These are phyloP conservation scores for Wickerhamomyces chambardii DNA, from an alignment of 805 yeast species.

Conservation along the genomic window DNA sequence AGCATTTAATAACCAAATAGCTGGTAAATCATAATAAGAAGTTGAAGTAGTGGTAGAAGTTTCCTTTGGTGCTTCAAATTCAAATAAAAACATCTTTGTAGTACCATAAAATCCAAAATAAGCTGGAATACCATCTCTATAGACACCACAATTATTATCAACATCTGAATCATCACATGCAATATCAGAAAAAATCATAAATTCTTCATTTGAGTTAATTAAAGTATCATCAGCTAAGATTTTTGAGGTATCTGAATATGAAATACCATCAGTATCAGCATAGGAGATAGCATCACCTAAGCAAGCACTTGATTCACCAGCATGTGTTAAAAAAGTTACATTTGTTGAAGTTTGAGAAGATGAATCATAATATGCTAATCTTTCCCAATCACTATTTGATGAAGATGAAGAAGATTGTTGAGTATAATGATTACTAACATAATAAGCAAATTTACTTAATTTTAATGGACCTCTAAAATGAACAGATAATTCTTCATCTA, in stretches of 20 bases:
- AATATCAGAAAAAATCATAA: slow-evolving; percentile 70
- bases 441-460: slow-evolving; percentile 82
- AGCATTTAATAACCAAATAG: slow-evolving; percentile 92
- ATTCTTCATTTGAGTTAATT: slow-evolving; percentile 66
- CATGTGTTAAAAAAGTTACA: slow-evolving; percentile 87
- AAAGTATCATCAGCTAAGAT: slow-evolving; percentile 62
- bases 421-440: no score
- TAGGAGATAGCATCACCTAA: slow-evolving; percentile 93
- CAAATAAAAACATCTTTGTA: slow-evolving; percentile 82
- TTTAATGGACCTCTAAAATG: slow-evolving; percentile 88
- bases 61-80: slow-evolving; percentile 87
- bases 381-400: slow-evolving; percentile 49
- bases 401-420: slow-evolving; percentile 45
- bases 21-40: slow-evolving; percentile 97
- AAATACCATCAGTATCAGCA: slow-evolving; percentile 74
- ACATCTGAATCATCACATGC: slow-evolving; percentile 37
- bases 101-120: slow-evolving; percentile 89
- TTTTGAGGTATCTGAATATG: slow-evolving; percentile 61
- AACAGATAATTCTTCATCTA: slow-evolving; percentile 79
- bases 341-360: slow-evolving; percentile 72
- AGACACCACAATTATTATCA: slow-evolving; percentile 66
- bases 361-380: slow-evolving; percentile 68
- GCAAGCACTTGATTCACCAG: slow-evolving; percentile 80
- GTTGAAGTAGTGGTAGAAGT: no score
- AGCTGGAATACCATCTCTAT: slow-evolving; percentile 82